Base-by-base conservation (phyloP, 257 asterid species). In the Ehretia macrophylla region DNA sequence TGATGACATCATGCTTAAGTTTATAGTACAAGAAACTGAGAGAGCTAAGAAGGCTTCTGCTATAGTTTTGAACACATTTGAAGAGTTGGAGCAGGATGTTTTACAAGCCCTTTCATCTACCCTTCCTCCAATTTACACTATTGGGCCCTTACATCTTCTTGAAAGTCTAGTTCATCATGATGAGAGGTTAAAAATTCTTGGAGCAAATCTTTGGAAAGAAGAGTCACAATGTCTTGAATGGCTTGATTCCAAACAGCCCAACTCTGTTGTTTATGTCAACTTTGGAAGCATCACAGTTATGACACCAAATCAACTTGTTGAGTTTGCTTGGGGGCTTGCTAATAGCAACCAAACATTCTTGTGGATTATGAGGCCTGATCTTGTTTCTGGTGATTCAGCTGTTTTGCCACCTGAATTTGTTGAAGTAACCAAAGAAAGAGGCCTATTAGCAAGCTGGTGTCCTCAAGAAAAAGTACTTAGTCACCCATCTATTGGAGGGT, bases 271-370 rank as follows among this genome's bases (percentile, higher is more conserved):
- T 17, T 82, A 82, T 38, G 80, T 82, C 0, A 74, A 72, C 32
- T 79, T 82, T 14, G 85, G 79, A 27, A 68, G 88, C 73, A 75
- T 79, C 6, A 66, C 88, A 1, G 68, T 64, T 1, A 71, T 83
- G 72, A 75, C 85, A 0, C 39, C 70, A 0, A 35, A 58, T 1
- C 84, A 85, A 23, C 79, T 85, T 0, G 52, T 51, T 5, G 85
- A 82, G 67, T 77, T 85, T 16, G 90, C 85, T 0, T 77, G 83
- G 83, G 95, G 88, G 0, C 80, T 83, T 39, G 86, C 80, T 0
- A 75, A 76, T 51, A 82, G 81, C 32, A 59, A 64, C 53, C 73
- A 55, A 38, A 2, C 52, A 0, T 82, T 85, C 42, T 49, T 85
- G 17, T 85, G 94, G 90, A 47, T 85, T 27, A 55, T 84, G 8